phyloP scores from a whole-genome alignment of 1,284 basidiomycete species.

The Pseudomicrostroma phylloplanum region DNA sequence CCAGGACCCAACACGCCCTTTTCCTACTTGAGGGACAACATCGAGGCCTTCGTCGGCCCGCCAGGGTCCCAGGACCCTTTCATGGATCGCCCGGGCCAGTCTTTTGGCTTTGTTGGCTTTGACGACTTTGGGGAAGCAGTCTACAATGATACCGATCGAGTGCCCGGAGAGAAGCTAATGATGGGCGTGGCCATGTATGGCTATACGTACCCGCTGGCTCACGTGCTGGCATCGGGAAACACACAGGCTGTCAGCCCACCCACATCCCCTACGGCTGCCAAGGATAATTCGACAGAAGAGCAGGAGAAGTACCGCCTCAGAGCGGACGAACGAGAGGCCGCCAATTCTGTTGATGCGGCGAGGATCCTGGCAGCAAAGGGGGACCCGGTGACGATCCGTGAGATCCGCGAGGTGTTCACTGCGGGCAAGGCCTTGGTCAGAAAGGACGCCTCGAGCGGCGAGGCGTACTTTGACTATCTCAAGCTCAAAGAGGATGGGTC shows the following conservation, averaged over 20 bases:
- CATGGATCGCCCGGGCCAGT: not conserved
- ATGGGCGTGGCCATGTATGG: not conserved
- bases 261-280: slow-evolving; percentile 6
- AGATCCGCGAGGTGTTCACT: slow-evolving; percentile 9
- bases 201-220: not conserved
- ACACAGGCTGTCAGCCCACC: not conserved
- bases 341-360: not conserved
- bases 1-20: slow-evolving; percentile 29
- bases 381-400: slow-evolving; percentile 2
- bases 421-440: slow-evolving; percentile 13
- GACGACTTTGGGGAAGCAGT: too few species aligned
- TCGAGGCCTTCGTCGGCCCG: slow-evolving; percentile 10
- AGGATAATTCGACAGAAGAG: slow-evolving; percentile 14
- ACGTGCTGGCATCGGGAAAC: not conserved
- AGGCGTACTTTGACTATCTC: slow-evolving; percentile 15
- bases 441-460: slow-evolving; percentile 8
- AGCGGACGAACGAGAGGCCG: slow-evolving; percentile 12
- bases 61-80: not conserved
- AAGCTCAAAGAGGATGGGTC: slow-evolving; percentile 4
- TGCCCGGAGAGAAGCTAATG: not conserved
- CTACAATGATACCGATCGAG: not conserved
- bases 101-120: not conserved
- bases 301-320: slow-evolving; percentile 13
- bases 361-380: slow-evolving; percentile 9
- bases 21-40: slow-evolving; percentile 23